Conservation (phyloP, 345 rosid genomes). For the Fremontodendron californicum region DNA sequence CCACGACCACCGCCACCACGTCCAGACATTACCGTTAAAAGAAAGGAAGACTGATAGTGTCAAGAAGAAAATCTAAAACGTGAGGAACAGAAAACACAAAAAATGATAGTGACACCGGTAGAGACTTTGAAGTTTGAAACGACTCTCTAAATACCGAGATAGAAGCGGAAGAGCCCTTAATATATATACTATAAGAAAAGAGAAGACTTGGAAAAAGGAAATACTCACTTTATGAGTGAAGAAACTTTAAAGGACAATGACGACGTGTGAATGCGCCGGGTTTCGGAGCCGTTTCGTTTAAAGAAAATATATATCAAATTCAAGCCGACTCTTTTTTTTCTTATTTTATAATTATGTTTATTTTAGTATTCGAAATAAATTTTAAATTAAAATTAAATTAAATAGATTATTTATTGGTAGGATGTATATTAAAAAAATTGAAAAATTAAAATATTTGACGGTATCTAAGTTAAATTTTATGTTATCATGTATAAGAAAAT, state of each 20-base stretch:
- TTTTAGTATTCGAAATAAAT: too few species aligned
- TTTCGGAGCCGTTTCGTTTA: too few species aligned
- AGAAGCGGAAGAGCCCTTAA: neutral
- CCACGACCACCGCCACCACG: slow-evolving; percentile 8
- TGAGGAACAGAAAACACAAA: neutral
- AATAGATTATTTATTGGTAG: too few species aligned
- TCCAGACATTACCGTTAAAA: slow-evolving; percentile 10
- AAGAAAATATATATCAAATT: too few species aligned
- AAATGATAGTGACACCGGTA: neutral
- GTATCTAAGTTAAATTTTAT: too few species aligned
- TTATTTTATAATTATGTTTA: too few species aligned
- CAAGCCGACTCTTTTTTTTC: too few species aligned
- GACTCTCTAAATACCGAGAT: neutral
- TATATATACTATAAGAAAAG: neutral
- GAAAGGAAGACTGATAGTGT: neutral
- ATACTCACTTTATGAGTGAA: neutral
- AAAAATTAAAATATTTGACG: too few species aligned
- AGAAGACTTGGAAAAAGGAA: neutral
- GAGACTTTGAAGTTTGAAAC: neutral
- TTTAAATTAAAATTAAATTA: too few species aligned
- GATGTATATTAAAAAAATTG: too few species aligned
- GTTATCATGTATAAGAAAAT: too few species aligned
- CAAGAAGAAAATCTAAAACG: neutral
- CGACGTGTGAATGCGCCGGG: too few species aligned
- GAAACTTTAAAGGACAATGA: neutral